These are phyloP conservation scores for Peziza echinospora DNA, from an alignment of 495 filamentous ascomycete species.

Conservation along the genomic window DNA sequence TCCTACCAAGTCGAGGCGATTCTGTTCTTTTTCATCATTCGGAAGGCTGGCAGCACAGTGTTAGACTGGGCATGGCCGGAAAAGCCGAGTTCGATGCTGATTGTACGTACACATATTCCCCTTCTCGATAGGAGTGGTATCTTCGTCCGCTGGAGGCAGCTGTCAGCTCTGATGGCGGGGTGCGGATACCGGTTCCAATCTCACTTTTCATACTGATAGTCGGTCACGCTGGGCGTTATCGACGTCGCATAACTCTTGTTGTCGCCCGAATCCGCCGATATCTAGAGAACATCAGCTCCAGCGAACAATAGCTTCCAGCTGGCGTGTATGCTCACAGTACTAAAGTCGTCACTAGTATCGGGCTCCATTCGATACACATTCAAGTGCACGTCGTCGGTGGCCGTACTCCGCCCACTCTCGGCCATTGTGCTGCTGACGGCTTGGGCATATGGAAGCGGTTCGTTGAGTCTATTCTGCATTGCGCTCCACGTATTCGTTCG, in stretches of 20 bases:
- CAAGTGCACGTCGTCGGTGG: too few species aligned
- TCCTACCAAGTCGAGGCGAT: slow-evolving; percentile 40
- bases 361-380: too few species aligned
- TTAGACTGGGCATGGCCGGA: too few species aligned
- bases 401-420: too few species aligned
- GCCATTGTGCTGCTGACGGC: too few species aligned
- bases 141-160: background rate
- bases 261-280: background rate
- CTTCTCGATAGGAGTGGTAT: background rate
- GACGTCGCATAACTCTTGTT: background rate
- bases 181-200: background rate
- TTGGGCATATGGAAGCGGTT: too few species aligned
- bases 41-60: slow-evolving; percentile 28
- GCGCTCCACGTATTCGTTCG: too few species aligned
- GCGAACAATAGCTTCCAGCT: too few species aligned
- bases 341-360: background rate
- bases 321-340: background rate
- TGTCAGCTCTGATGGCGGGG: background rate
- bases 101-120: background rate
- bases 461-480: too few species aligned
- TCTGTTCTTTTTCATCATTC: slow-evolving; percentile 40
- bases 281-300: background rate
- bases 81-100: too few species aligned
- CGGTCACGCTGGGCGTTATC: background rate
- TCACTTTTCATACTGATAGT: background rate